Conservation (phyloP, 192 early-diverging fungal genomes). For the Cladochytrium replicatum region DNA sequence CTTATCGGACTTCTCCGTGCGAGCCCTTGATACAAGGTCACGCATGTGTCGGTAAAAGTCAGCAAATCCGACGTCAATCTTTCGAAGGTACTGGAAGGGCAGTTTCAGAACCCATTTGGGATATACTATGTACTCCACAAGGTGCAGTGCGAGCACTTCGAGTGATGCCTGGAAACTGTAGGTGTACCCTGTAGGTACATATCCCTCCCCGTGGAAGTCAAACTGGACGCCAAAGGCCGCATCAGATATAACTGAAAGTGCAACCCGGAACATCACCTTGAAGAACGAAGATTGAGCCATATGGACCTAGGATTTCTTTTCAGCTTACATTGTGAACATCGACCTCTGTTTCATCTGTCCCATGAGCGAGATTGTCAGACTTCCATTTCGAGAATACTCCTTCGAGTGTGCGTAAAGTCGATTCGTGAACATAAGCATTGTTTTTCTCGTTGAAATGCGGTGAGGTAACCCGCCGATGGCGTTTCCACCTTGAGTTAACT, state of each 20-base stretch:
- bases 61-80: not conserved
- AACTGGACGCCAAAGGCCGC: conserved; percentile 19
- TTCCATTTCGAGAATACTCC: too few relatives aligned
- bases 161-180: conserved; percentile 13
- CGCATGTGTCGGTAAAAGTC: too few relatives aligned
- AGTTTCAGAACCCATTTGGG: conserved; percentile 17
- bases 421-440: conserved; percentile 13
- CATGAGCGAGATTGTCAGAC: too few relatives aligned
- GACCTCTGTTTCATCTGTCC: too few relatives aligned
- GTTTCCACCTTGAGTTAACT: too few relatives aligned
- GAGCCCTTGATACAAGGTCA: too few relatives aligned
- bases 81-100: conserved; percentile 5
- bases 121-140: conserved; percentile 9
- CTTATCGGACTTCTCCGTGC: too few relatives aligned
- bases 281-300: too few relatives aligned
- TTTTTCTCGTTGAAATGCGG: conserved; percentile 19
- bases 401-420: too few relatives aligned
- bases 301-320: too few relatives aligned
- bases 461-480: conserved; percentile 19
- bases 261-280: conserved; percentile 21
- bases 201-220: conserved; percentile 1
- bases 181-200: conserved; percentile 10
- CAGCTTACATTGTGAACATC: too few relatives aligned
- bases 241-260: conserved; percentile 14
- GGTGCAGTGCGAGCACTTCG: conserved; percentile 9